Evolutionary conservation across 2,329 filamentous ascomycete genomes (phyloP).

Genomic region (Zymoseptoria crescenta): DNA sequence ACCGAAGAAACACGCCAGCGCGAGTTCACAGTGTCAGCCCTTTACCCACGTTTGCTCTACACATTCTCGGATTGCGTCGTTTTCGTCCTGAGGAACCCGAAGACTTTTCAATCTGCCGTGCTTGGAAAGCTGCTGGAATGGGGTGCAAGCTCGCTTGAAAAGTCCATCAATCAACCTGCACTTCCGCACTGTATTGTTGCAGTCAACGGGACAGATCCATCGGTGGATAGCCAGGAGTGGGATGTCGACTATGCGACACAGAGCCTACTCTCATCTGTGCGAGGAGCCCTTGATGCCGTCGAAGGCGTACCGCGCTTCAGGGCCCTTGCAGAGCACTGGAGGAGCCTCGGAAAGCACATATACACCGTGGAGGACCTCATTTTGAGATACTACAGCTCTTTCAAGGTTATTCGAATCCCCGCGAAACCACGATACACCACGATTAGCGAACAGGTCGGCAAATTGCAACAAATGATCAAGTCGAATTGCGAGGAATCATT

Average conservation of each 20-base stretch:
- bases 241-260: constrained; percentile 28
- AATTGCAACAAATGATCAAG: constrained; percentile 39
- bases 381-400: constrained; percentile 44
- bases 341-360: constrained; percentile 34
- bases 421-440: constrained; percentile 38
- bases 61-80: constrained; percentile 40
- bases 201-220: constrained; percentile 32
- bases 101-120: constrained; percentile 30
- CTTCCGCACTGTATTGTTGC: constrained; percentile 49
- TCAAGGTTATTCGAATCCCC: constrained; percentile 43
- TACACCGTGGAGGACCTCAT: constrained; percentile 41
- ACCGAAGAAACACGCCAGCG: constrained; percentile 26
- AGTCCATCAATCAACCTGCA: constrained; percentile 48
- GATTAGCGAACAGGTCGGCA: constrained; percentile 43
- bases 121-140: constrained; percentile 40
- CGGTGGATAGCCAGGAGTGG: constrained; percentile 29
- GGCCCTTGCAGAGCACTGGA: constrained; percentile 39
- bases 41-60: constrained; percentile 37
- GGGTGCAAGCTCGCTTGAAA: constrained; percentile 46
- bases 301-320: constrained; percentile 29
- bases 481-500: constrained; percentile 36
- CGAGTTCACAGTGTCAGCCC: constrained; percentile 32
- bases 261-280: constrained; percentile 27
- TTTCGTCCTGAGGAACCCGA: constrained; percentile 35
- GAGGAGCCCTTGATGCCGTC: constrained; percentile 23